Percentiles rank a stretch among this genome's conserved stretches.
These are phyloP conservation scores for Escallonia herrerae DNA, from an alignment of 129 eudicot genomes.

Conservation along the genomic window DNA sequence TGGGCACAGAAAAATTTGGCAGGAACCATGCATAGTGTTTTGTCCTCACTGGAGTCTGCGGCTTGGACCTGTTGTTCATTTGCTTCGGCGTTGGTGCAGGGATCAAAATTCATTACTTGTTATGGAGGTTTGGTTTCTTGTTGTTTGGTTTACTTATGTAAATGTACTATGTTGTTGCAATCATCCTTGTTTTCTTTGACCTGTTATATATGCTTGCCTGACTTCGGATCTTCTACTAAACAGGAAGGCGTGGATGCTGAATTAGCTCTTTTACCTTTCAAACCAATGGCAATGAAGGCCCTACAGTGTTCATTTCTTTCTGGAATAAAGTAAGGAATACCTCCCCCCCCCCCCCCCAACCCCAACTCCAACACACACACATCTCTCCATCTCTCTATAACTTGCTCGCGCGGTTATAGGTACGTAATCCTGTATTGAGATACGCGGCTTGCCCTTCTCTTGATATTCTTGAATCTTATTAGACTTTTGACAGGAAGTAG, in stretches of 20 bases:
- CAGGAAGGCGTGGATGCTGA: conserved; percentile 65
- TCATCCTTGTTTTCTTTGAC: not conserved
- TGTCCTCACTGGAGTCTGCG: conserved; percentile 97
- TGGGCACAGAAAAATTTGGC: conserved; percentile 65
- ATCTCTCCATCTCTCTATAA: not conserved
- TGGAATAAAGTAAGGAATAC: no score
- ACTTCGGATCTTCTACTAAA: not conserved
- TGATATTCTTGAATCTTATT: not conserved
- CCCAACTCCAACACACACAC: not conserved
- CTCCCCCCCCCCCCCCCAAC: not conserved
- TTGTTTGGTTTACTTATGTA: not conserved
- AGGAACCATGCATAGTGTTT: conserved; percentile 89
- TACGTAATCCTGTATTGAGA: not conserved
- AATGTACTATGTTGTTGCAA: conserved; percentile 1
- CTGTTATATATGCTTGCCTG: not conserved
- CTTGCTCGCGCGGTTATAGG: not conserved
- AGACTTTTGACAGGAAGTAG: not conserved
- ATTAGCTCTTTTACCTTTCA: conserved; percentile 73
- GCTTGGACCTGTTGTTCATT: conserved; percentile 81
- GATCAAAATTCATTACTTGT: conserved; percentile 72
- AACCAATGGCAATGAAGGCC: conserved; percentile 85
- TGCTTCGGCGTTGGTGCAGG: conserved; percentile 70
- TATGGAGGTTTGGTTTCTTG: conserved; percentile 79
- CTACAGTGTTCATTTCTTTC: no score
- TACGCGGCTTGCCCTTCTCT: not conserved